Base-by-base conservation (phyloP, 441 rosid species). In the Arabidopsis hybrid region DNA sequence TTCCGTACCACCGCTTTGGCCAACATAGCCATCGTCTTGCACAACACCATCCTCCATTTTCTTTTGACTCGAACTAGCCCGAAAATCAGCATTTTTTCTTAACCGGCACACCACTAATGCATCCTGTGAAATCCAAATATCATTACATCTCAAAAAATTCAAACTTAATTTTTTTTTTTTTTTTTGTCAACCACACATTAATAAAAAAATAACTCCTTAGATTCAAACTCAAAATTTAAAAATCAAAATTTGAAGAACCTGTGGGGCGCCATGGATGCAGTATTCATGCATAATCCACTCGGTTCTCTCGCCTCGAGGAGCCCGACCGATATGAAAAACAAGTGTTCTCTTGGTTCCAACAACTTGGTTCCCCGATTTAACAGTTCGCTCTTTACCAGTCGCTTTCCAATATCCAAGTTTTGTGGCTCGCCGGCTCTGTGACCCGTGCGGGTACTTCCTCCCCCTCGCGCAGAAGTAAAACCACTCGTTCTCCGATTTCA, bases 201-300 rank as follows among this genome's bases (percentile, higher is more conserved):
- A 18, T 18, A 0, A 21, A 21, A 21, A 21, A 21, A 21, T 21
- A 21, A 21, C 26, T 21, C 26, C 3, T 21, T 21, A 58, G 1
- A 26, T 16, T 7, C 38, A 40, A 71, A 29, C 8, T 26, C 32
- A 52, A 40, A 46, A 1, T 0, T 3, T 4, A n/a, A 8, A 17
- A 5, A 21, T 3, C 5, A 29, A 46, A 31, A 36, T 2, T 21
- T 66, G 4, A 5, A 3, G 6, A 58, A 90, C 98, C 92, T 91
- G 92, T 29, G 89, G 63, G 26, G 74, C 78, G 7, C 90, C 91
- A 1, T 74, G 58, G 87, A 86, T 78, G 69, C 92, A 88, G 61
- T 84, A 94, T 70, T 94, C 97, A 21, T 91, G 96, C 92, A 94
- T 87, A 61, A 90, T 94, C 97, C 98, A 91, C 71, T 91, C 97